These are phyloP conservation scores for Pleurotus eryngii DNA, from an alignment of 768 basidiomycete genomes.

Conservation along the genomic window DNA sequence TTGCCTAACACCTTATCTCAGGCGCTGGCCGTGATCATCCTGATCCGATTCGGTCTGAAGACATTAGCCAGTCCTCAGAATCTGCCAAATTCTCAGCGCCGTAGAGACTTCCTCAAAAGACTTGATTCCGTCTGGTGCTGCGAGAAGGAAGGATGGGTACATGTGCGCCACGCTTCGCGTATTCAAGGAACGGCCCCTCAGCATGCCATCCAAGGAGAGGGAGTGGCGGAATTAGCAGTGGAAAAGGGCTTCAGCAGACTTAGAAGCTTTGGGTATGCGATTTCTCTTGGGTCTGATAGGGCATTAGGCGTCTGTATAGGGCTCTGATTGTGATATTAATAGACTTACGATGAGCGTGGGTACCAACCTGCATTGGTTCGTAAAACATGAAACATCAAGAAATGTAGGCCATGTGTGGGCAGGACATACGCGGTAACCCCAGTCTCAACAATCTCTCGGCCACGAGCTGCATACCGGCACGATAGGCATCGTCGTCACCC, in stretches of 20 bases:
- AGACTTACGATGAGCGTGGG: slow-evolving; percentile 69
- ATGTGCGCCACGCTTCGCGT: slow-evolving; percentile 83
- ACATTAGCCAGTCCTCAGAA: slow-evolving; percentile 66
- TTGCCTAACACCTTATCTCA: slow-evolving; percentile 78
- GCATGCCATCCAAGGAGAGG: slow-evolving; percentile 85
- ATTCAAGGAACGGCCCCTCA: slow-evolving; percentile 86
- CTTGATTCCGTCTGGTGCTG: slow-evolving; percentile 59
- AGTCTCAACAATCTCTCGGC: slow-evolving; percentile 78
- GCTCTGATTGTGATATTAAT: not conserved
- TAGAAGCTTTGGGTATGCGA: slow-evolving; percentile 67
- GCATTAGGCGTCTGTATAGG: not conserved
- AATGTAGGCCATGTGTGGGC: not conserved
- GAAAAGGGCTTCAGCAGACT: slow-evolving; percentile 66
- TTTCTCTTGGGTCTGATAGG: slow-evolving; percentile 69
- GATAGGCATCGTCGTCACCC: slow-evolving; percentile 65
- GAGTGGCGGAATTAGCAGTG: slow-evolving; percentile 58
- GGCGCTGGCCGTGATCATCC: slow-evolving; percentile 86
- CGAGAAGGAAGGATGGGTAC: slow-evolving; percentile 60
- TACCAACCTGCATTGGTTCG: slow-evolving; percentile 37
- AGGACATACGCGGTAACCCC: slow-evolving; percentile 79
- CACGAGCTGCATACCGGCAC: slow-evolving; percentile 61
- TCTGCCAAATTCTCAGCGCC: slow-evolving; percentile 61
- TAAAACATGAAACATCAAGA: slow-evolving; percentile 21
- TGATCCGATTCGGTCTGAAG: slow-evolving; percentile 45
- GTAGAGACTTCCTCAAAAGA: slow-evolving; percentile 77